Percentiles rank a stretch among this genome's conserved stretches.
Conservation (phyloP, 2,329 filamentous ascomycete genomes). For the Alternaria angustiovoidea region DNA sequence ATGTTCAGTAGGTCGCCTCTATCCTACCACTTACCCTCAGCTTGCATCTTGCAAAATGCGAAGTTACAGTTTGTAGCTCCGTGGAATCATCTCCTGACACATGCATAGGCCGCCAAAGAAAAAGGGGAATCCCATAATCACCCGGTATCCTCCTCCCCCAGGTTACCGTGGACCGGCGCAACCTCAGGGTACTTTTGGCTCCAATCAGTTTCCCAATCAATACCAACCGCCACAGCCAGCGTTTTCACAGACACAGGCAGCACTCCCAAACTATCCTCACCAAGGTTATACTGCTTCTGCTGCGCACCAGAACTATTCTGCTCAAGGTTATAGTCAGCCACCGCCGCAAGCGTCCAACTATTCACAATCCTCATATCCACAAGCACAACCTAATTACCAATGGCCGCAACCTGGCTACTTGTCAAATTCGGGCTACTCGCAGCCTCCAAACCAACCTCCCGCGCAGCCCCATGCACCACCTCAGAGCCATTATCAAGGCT, state of each 20-base stretch:
- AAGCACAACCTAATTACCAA: slow-evolving; percentile 30
- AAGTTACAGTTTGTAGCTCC: not conserved
- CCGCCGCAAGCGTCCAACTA: slow-evolving; percentile 27
- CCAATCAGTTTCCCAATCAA: slow-evolving; percentile 35
- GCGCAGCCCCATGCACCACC: slow-evolving; percentile 33
- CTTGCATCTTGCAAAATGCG: not conserved
- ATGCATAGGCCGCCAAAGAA: slow-evolving; percentile 50
- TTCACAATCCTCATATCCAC: slow-evolving; percentile 31
- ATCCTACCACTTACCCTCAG: slow-evolving; percentile 6
- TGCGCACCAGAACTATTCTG: slow-evolving; percentile 31
- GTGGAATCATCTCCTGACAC: slow-evolving; percentile 24
- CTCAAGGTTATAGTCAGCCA: slow-evolving; percentile 35
- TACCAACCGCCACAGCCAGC: slow-evolving; percentile 39
- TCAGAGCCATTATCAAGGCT: slow-evolving; percentile 29
- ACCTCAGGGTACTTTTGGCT: slow-evolving; percentile 39
- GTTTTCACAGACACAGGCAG: slow-evolving; percentile 36
- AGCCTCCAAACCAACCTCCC: slow-evolving; percentile 30
- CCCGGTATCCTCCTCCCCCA: slow-evolving; percentile 59
- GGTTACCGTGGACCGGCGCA: slow-evolving; percentile 53
- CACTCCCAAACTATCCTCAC: slow-evolving; percentile 29
- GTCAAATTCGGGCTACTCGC: slow-evolving; percentile 32
- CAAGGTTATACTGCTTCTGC: slow-evolving; percentile 33
- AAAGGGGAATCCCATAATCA: slow-evolving; percentile 59
- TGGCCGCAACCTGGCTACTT: slow-evolving; percentile 39
- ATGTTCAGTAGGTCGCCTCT: slow-evolving; percentile 43